Conservation (phyloP, 2,329 filamentous ascomycete species). For the Alternaria tenuissima region DNA sequence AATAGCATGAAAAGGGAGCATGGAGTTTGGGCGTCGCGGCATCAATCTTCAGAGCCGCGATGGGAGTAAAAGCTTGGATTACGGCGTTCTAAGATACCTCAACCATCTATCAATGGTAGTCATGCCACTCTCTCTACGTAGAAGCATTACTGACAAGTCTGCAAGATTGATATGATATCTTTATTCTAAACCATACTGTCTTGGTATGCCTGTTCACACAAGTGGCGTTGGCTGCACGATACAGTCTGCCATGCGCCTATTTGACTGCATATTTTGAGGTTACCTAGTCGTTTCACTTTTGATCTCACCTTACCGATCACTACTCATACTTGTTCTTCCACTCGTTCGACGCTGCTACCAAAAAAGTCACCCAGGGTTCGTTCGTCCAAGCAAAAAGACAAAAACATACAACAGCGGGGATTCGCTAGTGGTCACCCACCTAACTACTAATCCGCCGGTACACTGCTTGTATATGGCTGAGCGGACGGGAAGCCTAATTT, state of each 20-base stretch:
- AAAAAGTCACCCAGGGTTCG: neutral
- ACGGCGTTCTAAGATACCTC: conserved; percentile 8
- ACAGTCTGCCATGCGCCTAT: neutral
- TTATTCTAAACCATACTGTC: neutral
- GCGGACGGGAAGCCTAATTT: conserved; percentile 3
- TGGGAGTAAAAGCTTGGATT: neutral
- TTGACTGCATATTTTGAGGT: neutral
- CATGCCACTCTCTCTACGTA: neutral
- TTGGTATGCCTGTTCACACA: neutral
- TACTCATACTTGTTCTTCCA: no score
- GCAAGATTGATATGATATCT: neutral
- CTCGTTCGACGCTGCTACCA: neutral
- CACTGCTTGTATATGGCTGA: conserved; percentile 5
- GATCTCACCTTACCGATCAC: no score
- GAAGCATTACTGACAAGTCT: neutral
- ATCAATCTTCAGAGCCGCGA: neutral
- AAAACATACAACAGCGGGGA: conserved; percentile 7
- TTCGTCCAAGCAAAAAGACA: neutral
- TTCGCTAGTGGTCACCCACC: conserved; percentile 4
- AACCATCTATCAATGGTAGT: conserved; percentile 10
- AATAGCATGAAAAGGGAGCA: neutral
- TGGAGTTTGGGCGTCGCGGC: conserved; percentile 6
- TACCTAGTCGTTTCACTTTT: neutral
- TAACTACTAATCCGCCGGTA: conserved; percentile 4
- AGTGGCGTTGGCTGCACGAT: neutral